Evolutionary conservation across 345 rosid genomes (phyloP).

Genomic region (Gynandropsis gynandra): DNA sequence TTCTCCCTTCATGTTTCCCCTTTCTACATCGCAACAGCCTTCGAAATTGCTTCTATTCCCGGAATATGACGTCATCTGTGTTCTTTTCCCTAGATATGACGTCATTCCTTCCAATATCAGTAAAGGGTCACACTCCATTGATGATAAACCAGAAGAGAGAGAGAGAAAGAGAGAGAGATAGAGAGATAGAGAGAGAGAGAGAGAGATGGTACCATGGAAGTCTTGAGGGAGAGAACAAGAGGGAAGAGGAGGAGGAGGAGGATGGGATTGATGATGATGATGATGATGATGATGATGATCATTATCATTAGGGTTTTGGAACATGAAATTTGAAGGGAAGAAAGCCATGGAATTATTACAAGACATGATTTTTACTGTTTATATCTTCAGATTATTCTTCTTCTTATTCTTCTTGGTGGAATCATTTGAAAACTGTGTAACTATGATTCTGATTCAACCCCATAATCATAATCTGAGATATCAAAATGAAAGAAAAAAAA

Average conservation of each 20-base stretch:
- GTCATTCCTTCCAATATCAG: constrained; percentile 44
- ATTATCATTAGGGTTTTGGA: constrained; percentile 58
- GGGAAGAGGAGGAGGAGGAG: constrained; percentile 32
- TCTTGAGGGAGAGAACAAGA: constrained; percentile 42
- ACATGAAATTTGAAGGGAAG: constrained; percentile 71
- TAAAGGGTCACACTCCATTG: neutral
- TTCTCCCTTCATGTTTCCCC: constrained; percentile 35
- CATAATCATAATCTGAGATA: neutral
- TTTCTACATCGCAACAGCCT: constrained; percentile 39
- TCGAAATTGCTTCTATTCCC: constrained; percentile 29
- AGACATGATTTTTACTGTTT: constrained; percentile 32
- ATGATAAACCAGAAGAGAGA: no score
- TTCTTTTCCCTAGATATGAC: constrained; percentile 67
- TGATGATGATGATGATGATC: constrained; percentile 56
- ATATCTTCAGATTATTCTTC: constrained; percentile 3
- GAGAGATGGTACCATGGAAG: constrained; percentile 49
- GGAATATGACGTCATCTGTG: constrained; percentile 32
- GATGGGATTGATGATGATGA: constrained; percentile 55
- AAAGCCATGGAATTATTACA: constrained; percentile 85
- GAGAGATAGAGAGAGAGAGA: neutral
- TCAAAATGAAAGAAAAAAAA: neutral
- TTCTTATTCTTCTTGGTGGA: constrained; percentile 6
- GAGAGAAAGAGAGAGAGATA: neutral
- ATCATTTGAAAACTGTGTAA: neutral
- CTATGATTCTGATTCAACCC: neutral